phyloP scores from a whole-genome alignment of 371 early-diverging fungal genomes.

The Syncephalastrum contaminatum region DNA sequence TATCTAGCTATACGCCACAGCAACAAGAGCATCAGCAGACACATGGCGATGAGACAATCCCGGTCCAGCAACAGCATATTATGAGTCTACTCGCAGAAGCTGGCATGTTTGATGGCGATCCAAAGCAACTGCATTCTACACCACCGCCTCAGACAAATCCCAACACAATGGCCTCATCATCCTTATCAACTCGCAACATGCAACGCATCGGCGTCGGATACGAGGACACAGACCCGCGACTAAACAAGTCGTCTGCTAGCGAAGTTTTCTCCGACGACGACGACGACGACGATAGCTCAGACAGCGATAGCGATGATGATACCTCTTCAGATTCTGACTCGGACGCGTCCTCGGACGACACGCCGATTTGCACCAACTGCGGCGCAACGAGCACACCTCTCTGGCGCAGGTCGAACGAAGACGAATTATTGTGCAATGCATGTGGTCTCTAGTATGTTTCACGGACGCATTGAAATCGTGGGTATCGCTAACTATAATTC shows the following conservation, averaged over 20 bases:
- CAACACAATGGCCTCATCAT: too few species aligned
- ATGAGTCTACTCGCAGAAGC: slow-evolving; percentile 13
- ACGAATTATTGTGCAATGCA: slow-evolving; percentile 86
- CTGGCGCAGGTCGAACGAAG: slow-evolving; percentile 85
- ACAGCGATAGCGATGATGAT: slow-evolving; percentile 9
- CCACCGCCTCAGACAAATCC: slow-evolving; percentile 1
- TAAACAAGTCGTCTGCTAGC: too few species aligned
- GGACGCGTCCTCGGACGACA: slow-evolving; percentile 13
- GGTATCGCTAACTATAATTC: neutral
- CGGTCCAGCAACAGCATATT: slow-evolving; percentile 1
- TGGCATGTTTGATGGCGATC: slow-evolving; percentile 19
- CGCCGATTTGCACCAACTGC: slow-evolving; percentile 74
- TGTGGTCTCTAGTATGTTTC: slow-evolving; percentile 78
- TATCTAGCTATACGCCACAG: too few species aligned
- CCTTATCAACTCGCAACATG: too few species aligned
- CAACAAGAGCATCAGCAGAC: too few species aligned
- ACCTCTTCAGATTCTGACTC: slow-evolving; percentile 4
- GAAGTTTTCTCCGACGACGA: slow-evolving; percentile 1
- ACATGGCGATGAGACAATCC: too few species aligned
- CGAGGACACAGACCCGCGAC: too few species aligned
- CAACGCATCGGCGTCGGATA: too few species aligned
- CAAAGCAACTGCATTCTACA: neutral
- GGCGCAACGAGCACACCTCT: slow-evolving; percentile 82
- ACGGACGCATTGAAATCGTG: neutral
- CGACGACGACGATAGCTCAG: slow-evolving; percentile 2